Evolutionary conservation across 1,284 basidiomycete genomes (phyloP).

Genomic region (Moesziomyces sp.): DNA sequence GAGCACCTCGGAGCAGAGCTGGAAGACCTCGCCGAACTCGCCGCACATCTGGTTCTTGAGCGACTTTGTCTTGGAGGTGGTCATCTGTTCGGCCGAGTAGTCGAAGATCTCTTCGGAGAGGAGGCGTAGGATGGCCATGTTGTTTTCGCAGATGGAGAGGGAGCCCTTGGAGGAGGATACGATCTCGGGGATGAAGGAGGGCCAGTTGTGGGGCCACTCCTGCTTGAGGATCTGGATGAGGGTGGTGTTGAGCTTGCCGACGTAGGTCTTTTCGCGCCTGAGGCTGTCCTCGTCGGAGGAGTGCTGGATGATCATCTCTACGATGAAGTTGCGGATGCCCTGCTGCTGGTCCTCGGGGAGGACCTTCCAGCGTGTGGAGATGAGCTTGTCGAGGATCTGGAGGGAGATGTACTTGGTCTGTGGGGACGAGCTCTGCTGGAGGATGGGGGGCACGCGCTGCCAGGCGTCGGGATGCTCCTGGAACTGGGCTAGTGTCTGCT

Average conservation of each 20-base stretch:
- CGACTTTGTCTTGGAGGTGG: constrained; percentile 95
- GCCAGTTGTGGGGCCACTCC: constrained; percentile 99
- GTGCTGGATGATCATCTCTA: constrained; percentile 89
- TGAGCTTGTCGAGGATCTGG: constrained; percentile 74
- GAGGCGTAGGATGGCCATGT: constrained; percentile 98
- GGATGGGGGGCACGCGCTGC: constrained; percentile 94
- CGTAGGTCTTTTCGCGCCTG: constrained; percentile 91
- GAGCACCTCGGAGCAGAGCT: constrained; percentile 78
- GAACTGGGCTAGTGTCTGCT: constrained; percentile 74
- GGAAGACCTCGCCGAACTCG: constrained; percentile 67
- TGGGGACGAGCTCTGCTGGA: constrained; percentile 84
- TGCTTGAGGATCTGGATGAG: constrained; percentile 98
- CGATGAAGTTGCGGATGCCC: constrained; percentile 94
- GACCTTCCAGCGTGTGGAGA: constrained; percentile 94
- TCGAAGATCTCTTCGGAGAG: constrained; percentile 99
- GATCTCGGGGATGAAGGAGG: constrained; percentile 95
- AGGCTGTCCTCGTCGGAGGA: constrained; percentile 81
- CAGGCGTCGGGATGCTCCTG: constrained; percentile 98
- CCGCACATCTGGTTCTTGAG: constrained; percentile 79
- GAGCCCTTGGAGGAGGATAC: constrained; percentile 97
- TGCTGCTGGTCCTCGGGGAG: constrained; percentile 85
- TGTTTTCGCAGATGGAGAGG: constrained; percentile 97
- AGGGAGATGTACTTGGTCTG: constrained; percentile 78
- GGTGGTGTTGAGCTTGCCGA: constrained; percentile 97
- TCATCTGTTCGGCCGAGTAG: constrained; percentile 98